A percentile compares a stretch with the other conserved stretches of the same genome.
These are phyloP conservation scores for Myxozyma vanderwaltii DNA, from an alignment of 805 yeast species.

Conservation along the genomic window DNA sequence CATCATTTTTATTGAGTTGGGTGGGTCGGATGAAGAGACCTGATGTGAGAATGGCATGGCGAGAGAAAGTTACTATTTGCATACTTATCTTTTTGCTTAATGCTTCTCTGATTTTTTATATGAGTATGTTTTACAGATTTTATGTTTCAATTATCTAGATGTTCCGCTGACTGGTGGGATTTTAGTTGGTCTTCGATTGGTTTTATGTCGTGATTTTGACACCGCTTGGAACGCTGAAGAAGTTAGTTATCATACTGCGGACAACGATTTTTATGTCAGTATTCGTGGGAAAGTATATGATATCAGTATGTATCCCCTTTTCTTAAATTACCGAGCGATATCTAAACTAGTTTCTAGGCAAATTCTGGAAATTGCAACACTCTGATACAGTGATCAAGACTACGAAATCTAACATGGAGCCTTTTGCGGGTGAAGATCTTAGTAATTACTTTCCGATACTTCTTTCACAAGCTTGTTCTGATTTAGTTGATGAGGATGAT, in stretches of 20 bases:
- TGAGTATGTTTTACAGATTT: constrained; percentile 36
- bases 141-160: neutral
- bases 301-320: constrained; percentile 36
- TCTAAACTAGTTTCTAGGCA: neutral
- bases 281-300: constrained; percentile 48
- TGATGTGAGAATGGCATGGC: constrained; percentile 49
- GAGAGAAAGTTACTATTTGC: constrained; percentile 47
- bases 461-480: constrained; percentile 46
- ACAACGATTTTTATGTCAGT: constrained; percentile 45
- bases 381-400: constrained; percentile 46
- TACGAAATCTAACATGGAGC: constrained; percentile 41
- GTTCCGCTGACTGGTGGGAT: neutral
- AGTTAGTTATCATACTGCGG: constrained; percentile 44
- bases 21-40: constrained; percentile 46
- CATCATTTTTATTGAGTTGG: constrained; percentile 42
- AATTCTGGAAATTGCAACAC: constrained; percentile 47
- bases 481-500: constrained; percentile 41
- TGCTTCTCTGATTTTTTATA: constrained; percentile 46
- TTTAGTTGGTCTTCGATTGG: constrained; percentile 41
- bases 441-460: constrained; percentile 48
- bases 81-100: constrained; percentile 44
- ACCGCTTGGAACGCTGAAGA: constrained; percentile 47
- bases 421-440: constrained; percentile 46
- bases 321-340: no score
- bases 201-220: constrained; percentile 47